These are phyloP conservation scores for Neurospora terricola DNA, from an alignment of 495 filamentous ascomycete genomes.

Conservation along the genomic window DNA sequence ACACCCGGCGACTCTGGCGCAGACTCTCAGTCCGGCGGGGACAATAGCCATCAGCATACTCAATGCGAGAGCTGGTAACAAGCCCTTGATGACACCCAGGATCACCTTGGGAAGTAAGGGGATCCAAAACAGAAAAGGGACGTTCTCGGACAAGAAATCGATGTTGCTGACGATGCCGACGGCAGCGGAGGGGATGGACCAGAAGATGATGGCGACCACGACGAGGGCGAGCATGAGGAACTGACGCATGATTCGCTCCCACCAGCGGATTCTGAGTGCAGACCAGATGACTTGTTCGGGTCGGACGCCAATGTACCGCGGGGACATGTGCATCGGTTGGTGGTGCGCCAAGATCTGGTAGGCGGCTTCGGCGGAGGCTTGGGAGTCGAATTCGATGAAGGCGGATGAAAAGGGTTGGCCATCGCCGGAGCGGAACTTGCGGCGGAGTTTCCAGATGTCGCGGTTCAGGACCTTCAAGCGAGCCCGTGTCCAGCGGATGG, in stretches of 20 bases:
- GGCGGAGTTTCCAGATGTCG: conserved; percentile 52
- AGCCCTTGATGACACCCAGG: conserved; percentile 63
- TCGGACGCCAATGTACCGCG: conserved; percentile 68
- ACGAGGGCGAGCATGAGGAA: conserved; percentile 55
- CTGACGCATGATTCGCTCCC: conserved; percentile 62
- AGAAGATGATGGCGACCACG: conserved; percentile 68
- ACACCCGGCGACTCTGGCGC: conserved; percentile 68
- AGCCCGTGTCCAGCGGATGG: conserved; percentile 72
- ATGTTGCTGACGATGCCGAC: conserved; percentile 77
- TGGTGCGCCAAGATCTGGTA: conserved; percentile 74
- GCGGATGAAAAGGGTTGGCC: conserved; percentile 48
- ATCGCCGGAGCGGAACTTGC: conserved; percentile 37
- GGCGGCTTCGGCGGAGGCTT: conserved; percentile 70
- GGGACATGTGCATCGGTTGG: conserved; percentile 70
- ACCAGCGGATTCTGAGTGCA: conserved; percentile 73
- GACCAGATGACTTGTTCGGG: conserved; percentile 79
- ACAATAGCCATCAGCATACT: conserved; percentile 72
- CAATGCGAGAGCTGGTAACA: conserved; percentile 66
- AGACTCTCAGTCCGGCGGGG: conserved; percentile 56
- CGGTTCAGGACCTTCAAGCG: conserved; percentile 66
- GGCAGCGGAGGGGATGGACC: conserved; percentile 76
- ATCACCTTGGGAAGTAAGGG: conserved; percentile 53
- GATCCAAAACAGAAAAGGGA: conserved; percentile 61
- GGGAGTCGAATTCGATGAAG: conserved; percentile 74
- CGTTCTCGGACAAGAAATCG: conserved; percentile 46